Base-by-base conservation (phyloP, 139 green algal genomes). In the Chlorella sp. region DNA sequence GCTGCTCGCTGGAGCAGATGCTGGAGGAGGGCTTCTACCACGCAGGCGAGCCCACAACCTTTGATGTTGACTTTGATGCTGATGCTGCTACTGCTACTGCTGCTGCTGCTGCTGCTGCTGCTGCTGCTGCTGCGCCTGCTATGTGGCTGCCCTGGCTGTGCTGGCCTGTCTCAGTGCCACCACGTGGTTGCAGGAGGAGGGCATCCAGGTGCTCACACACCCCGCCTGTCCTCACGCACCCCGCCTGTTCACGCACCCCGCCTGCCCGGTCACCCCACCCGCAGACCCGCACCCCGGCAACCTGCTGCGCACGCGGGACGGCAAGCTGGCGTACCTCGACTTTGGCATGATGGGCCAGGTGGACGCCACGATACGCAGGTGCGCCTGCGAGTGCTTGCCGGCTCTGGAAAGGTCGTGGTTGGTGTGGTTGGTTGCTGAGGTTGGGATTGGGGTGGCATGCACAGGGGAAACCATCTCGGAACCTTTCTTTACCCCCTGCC, bases 281-380 rank as follows among this genome's bases (percentile, higher is more conserved):
- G 88, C 93, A 22, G 94, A 97, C 87, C 94, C 94, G 1, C 95
- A 98, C 88, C 93, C 92, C 1, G 95, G 93, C 54, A 94, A 94
- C 60, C 83, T 94, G 81, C 78, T 94, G 41, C 80, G 85, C 70
- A 91, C 85, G 65, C 32, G 44, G 8, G 84, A 86, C 36, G 90
- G 90, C 65, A 76, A 86, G 70, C 85, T 94, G 62, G 91, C 85
- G 9, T 94, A 93, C 81, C 82, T 94, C 1, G 95, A 98, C 86
- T 98, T 98, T 90, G 95, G 95, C 41, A 98, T 98, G 95, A 94
- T 95, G 89, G 93, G 92, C 14, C 38, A 91, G 34, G 92, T 96
- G 28, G 86, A 94, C 72, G 76, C 73, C 56, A 74, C 68, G 8
- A 90, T 92, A 9, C 82, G 89, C n/a, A 88, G 84, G 88, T 76